Evolutionary conservation across 805 yeast genomes (phyloP), one percentile per base, ranked within the genome.

Genomic region (Peterozyma xylosa): DNA sequence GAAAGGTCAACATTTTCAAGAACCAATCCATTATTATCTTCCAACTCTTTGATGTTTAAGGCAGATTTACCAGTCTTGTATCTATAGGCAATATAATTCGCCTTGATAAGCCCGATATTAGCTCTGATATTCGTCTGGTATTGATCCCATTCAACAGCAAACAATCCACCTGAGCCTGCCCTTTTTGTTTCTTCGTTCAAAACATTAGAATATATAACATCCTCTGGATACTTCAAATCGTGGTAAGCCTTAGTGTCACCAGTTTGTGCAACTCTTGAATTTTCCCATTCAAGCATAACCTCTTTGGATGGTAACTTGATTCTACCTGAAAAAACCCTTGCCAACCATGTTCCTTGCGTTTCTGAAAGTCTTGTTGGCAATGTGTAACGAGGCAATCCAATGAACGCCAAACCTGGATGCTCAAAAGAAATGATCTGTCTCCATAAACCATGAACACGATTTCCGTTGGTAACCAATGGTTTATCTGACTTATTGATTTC

Each of bases 371-470:
- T 69, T 48, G 81, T 79, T 5, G 88, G 86, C 0, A 82, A 62
- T 4, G 79, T 78, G 48, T 76, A 73, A 35, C 78, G 67, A 2
- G 86, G 83, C 13, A 81, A 60, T 1, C 85, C 82, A 33, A 83
- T 70, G 32, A 84, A 69, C 0, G 80, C 78, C 30, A 87, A 53
- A 1, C 85, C 74, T 0, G 89, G 87, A 49, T 83, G 85, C 14
- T 67, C 61, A 27, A 68, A 64, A 50, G 75, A 74, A 39, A 82
- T 63, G 11, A 79, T 63, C 51, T 82, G 91, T 49, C 74, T 71
- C 68, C 79, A 84, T 10, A 80, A 52, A 16, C 76, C 73, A 40
- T 70, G 68, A 9, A 78, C 68, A 33, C 74, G 67, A 11, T 53
- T 56, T 1, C 82, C 82, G 42, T 64, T 58, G 1, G 79, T 67